Base-by-base conservation (phyloP, 441 rosid genomes). In the Syzygium malaccense region DNA sequence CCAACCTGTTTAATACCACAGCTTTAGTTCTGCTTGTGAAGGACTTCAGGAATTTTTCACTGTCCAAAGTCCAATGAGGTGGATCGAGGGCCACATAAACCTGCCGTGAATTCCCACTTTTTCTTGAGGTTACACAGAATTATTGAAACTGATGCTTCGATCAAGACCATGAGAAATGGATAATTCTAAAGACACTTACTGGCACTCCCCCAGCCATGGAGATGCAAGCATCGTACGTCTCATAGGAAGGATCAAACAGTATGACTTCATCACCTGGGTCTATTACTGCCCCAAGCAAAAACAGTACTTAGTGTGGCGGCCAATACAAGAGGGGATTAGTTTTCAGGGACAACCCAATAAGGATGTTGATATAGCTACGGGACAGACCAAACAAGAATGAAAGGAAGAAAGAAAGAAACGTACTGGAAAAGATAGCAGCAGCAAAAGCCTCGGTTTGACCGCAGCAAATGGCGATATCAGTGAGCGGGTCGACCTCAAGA, bases 361-460 rank as follows among this genome's bases (percentile, higher is more conserved):
- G 86, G n/a, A 84, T 56, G 64, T 86, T 53, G 11, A 84, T n/a
- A 86, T 48, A 49, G n/a, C 33, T 49, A 90, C 55, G 51, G 30
- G 45, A 86, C 45, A 25, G 68, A 32, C 56, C 41, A 25, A 0
- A 64, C 64, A 32, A 4, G 18, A 10, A 55, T 15, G 80, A 56
- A 30, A 41, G 83, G 71, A 37, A 60, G 25, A 51, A 85, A 49
- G 45, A 66, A 88, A 62, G 87, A 25, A 79, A 51, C 88, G 62
- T 85, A 93, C 96, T 55, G 7, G 96, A 91, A 84, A 95, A 94
- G 18, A 91, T 75, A 7, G 95, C 91, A 8, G 97, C 93, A 2
- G 97, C 96, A 87, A 95, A 93, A 19, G 97, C 97, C 93, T 94
- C 97, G 20, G 95, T 91, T 92, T 94, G 95, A 85, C 97, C 96